These are phyloP conservation scores for Gonium pectorale DNA, from an alignment of 139 green algal species.

Conservation along the genomic window DNA sequence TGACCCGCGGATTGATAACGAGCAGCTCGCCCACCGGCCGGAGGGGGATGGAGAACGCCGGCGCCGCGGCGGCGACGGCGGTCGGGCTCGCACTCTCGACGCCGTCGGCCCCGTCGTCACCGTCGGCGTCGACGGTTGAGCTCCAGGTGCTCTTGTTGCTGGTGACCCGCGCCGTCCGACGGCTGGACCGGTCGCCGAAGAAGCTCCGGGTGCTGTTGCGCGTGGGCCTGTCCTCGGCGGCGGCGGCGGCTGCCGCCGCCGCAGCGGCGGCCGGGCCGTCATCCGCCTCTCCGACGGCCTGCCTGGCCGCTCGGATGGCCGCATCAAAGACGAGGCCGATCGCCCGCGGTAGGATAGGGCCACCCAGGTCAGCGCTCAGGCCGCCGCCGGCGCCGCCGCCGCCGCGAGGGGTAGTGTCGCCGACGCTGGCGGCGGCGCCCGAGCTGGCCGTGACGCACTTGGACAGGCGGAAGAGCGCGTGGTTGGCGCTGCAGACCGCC, in stretches of 20 bases:
- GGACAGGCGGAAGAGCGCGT: conserved; percentile 4
- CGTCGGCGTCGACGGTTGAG: too few relatives aligned
- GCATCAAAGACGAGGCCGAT: background rate
- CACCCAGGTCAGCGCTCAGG: background rate
- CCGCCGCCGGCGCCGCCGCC: background rate
- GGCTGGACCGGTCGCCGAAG: background rate
- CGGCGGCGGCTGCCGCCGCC: background rate
- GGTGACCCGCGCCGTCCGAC: background rate
- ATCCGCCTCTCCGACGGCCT: background rate
- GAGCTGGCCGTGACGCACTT: background rate
- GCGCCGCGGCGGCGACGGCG: too few relatives aligned
- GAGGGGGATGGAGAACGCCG: too few relatives aligned
- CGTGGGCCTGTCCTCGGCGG: too few relatives aligned
- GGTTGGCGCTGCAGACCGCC: conserved; percentile 1
- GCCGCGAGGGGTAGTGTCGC: background rate
- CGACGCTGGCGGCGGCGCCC: too few relatives aligned
- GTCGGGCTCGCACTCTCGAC: too few relatives aligned
- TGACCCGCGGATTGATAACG: background rate
- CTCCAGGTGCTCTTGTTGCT: too few relatives aligned
- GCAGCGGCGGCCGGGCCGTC: background rate
- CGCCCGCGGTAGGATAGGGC: background rate
- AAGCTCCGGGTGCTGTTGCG: background rate
- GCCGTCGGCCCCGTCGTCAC: too few relatives aligned
- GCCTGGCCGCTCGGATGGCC: background rate
- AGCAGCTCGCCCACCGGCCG: background rate